A percentile compares a stretch with the other conserved stretches of the same genome.
These are phyloP conservation scores for Rhododendron williamsianum DNA, from an alignment of 148 eudicot species.

Conservation along the genomic window DNA sequence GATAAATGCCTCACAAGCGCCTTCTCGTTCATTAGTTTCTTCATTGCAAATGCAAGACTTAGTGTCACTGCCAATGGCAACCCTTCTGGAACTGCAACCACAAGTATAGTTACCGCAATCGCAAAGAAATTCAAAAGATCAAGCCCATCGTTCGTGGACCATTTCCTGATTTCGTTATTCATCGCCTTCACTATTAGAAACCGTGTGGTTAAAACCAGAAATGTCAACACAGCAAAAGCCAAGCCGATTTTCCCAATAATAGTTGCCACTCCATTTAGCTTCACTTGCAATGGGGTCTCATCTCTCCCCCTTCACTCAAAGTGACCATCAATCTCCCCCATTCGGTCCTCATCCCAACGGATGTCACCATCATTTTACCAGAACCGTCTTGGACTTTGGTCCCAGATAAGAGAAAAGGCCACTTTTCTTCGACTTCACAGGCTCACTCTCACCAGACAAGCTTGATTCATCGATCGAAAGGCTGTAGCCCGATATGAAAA, in stretches of 20 bases:
- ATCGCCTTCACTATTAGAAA: slow-evolving; percentile 35
- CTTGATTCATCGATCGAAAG: slow-evolving; percentile 75
- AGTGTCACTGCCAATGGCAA: slow-evolving; percentile 79
- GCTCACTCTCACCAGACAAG: slow-evolving; percentile 83
- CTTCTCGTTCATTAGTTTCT: slow-evolving; percentile 70
- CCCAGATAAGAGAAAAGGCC: slow-evolving; percentile 73
- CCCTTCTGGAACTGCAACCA: slow-evolving; percentile 92
- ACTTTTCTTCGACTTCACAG: slow-evolving; percentile 39
- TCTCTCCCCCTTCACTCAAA: slow-evolving; percentile 64
- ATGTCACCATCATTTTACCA: slow-evolving; percentile 64
- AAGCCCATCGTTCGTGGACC: slow-evolving; percentile 53
- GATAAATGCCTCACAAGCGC: slow-evolving; percentile 81
- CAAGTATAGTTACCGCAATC: slow-evolving; percentile 73
- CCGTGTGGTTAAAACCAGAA: slow-evolving; percentile 49
- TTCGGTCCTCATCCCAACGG: slow-evolving; percentile 90
- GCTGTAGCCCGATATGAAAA: slow-evolving; percentile 60
- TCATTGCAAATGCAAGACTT: slow-evolving; percentile 90
- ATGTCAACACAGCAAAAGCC: slow-evolving; percentile 63
- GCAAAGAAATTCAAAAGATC: slow-evolving; percentile 61
- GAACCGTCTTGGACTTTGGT: slow-evolving; percentile 87
- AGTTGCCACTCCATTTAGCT: slow-evolving; percentile 86
- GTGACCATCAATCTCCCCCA: slow-evolving; percentile 86
- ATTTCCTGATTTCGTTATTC: slow-evolving; percentile 30
- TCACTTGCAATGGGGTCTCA: slow-evolving; percentile 85
- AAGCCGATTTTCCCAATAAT: slow-evolving; percentile 79